Conservation (phyloP, 139 green algal species). For the Chlamydomonas sp. region DNA sequence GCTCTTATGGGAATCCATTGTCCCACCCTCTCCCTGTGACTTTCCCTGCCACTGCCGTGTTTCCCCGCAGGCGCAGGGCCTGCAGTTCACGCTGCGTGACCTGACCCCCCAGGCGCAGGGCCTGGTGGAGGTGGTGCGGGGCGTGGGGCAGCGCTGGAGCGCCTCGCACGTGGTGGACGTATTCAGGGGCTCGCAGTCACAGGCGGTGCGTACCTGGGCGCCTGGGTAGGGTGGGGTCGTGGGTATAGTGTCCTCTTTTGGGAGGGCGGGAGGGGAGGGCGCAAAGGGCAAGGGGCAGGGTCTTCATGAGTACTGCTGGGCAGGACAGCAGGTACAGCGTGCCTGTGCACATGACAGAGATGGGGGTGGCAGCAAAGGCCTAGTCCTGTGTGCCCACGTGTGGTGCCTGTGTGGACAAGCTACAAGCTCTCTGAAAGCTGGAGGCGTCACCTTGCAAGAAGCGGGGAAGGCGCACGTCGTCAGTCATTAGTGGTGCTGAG, state of each 20-base stretch:
- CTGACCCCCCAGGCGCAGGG: conserved; percentile 55
- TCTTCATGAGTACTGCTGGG: no score
- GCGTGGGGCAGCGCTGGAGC: conserved; percentile 11
- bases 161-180: conserved; percentile 37
- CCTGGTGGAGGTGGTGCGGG: conserved; percentile 59
- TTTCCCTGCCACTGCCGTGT: neutral
- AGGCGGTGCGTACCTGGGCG: conserved; percentile 15
- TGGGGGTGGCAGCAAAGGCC: no score
- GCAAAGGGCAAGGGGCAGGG: no score
- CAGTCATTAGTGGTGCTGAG: no score
- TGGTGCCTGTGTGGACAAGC: no score
- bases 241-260: neutral
- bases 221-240: neutral
- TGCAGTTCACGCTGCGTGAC: conserved; percentile 51
- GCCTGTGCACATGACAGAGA: no score
- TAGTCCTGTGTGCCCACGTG: no score
- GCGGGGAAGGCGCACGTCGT: no score
- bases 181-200: conserved; percentile 37
- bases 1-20: neutral
- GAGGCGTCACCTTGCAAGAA: no score
- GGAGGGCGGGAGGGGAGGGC: neutral
- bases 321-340: no score
- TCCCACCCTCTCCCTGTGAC: neutral
- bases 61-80: neutral
- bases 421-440: no score